These are phyloP conservation scores for Chrysanthemum seticuspe DNA, from an alignment of 129 eudicot genomes.

Conservation along the genomic window DNA sequence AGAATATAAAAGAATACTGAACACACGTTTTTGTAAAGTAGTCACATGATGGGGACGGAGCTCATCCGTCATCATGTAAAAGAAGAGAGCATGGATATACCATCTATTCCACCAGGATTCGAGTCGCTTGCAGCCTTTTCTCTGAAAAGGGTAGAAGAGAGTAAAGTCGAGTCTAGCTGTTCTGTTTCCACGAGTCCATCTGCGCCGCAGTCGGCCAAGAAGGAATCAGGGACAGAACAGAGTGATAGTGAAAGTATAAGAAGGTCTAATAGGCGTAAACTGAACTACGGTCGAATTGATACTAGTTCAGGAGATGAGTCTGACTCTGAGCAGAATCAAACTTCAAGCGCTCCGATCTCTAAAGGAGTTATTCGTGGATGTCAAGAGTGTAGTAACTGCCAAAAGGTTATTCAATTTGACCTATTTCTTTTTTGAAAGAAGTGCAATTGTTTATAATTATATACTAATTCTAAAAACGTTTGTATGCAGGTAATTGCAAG, in stretches of 20 bases:
- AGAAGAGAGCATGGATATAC: slow-evolving; percentile 79
- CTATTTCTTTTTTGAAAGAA: slow-evolving; percentile 1
- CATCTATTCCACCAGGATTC: slow-evolving; percentile 93
- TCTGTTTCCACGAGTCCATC: slow-evolving; percentile 46
- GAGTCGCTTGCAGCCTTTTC: slow-evolving; percentile 77
- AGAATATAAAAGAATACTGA: slow-evolving; percentile 13
- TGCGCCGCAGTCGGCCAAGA: slow-evolving; percentile 32
- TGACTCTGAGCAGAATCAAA: slow-evolving; percentile 60
- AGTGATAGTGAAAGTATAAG: slow-evolving; percentile 37
- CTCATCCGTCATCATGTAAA: slow-evolving; percentile 64
- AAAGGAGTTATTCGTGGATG: slow-evolving; percentile 97
- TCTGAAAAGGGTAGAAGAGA: slow-evolving; percentile 49
- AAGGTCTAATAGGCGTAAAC: slow-evolving; percentile 53
- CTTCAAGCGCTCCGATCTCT: slow-evolving; percentile 48
- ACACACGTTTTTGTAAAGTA: neutral
- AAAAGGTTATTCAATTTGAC: slow-evolving; percentile 52
- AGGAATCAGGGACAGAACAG: slow-evolving; percentile 35
- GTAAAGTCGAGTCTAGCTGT: slow-evolving; percentile 34
- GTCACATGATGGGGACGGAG: slow-evolving; percentile 62
- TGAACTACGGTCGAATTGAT: slow-evolving; percentile 48
- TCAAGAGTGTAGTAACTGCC: slow-evolving; percentile 73
- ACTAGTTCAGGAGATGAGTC: slow-evolving; percentile 75
- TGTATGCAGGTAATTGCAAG: slow-evolving; percentile 72
- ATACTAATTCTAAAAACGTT: neutral
- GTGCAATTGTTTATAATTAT: neutral